These are phyloP conservation scores for Mediolabrus comicus DNA, from an alignment of 108 stramenopile genomes.

Conservation along the genomic window DNA sequence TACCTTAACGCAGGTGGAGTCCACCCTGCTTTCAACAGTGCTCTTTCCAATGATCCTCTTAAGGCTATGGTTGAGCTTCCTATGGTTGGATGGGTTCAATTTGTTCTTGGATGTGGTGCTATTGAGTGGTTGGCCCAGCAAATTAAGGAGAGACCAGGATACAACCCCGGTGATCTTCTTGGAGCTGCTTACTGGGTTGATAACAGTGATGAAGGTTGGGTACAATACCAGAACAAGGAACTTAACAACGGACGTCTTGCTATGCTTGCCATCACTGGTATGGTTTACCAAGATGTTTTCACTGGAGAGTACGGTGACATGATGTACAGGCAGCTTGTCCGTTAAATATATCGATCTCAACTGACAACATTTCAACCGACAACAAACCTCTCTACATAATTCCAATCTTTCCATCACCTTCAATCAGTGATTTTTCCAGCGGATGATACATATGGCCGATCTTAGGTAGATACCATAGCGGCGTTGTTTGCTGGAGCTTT, in stretches of 20 bases:
- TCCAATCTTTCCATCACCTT: not conserved
- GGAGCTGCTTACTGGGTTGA: constrained; percentile 92
- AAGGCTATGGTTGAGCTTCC: constrained; percentile 84
- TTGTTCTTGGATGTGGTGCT: constrained; percentile 89
- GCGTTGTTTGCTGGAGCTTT: not conserved
- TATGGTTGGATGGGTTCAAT: constrained; percentile 87
- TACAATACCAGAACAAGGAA: constrained; percentile 93
- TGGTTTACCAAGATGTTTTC: constrained; percentile 82
- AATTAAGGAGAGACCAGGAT: constrained; percentile 87
- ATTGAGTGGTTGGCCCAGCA: constrained; percentile 87
- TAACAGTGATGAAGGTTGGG: constrained; percentile 89
- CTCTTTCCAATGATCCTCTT: constrained; percentile 77
- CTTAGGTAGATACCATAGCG: too few species aligned
- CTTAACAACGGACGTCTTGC: constrained; percentile 96
- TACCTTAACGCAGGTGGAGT: constrained; percentile 87
- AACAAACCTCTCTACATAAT: not conserved
- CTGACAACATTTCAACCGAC: not conserved
- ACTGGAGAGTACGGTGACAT: constrained; percentile 84
- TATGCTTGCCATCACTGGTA: constrained; percentile 93
- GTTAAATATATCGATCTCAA: constrained; percentile 14
- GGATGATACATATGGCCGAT: not conserved
- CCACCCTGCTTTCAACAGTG: constrained; percentile 86
- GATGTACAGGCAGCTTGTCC: constrained; percentile 76
- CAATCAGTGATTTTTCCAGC: not conserved
- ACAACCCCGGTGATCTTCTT: constrained; percentile 86